Percentiles rank a stretch among this genome's conserved stretches.
These are phyloP conservation scores for Coemansia brasiliensis DNA, from an alignment of 192 early-diverging fungal species.

Conservation along the genomic window DNA sequence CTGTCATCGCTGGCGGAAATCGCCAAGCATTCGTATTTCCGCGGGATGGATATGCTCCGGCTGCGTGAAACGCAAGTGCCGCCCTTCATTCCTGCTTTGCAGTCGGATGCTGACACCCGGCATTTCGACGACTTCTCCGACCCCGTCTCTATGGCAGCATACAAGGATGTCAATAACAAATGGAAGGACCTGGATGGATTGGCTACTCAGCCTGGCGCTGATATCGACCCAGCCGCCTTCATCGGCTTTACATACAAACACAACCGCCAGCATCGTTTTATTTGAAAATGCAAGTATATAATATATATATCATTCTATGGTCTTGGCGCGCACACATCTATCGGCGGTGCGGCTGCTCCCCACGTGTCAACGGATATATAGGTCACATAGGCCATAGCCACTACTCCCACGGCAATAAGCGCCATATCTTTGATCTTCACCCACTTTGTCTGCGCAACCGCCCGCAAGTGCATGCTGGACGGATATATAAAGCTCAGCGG, in stretches of 20 bases:
- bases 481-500: slow-evolving; percentile 88
- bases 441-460: slow-evolving; percentile 56
- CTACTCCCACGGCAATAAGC: slow-evolving; percentile 68
- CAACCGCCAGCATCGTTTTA: slow-evolving; percentile 44
- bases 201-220: slow-evolving; percentile 32
- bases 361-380: slow-evolving; percentile 42
- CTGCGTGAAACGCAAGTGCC: slow-evolving; percentile 63
- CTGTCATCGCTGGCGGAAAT: slow-evolving; percentile 57
- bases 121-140: slow-evolving; percentile 79
- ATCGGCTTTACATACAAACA: slow-evolving; percentile 77
- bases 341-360: slow-evolving; percentile 38
- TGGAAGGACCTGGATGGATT: slow-evolving; percentile 43
- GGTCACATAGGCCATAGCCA: slow-evolving; percentile 85
- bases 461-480: slow-evolving; percentile 79
- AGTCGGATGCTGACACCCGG: slow-evolving; percentile 71
- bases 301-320: neutral
- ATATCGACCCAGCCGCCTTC: slow-evolving; percentile 77
- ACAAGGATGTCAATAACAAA: slow-evolving; percentile 62
- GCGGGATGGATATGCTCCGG: slow-evolving; percentile 62
- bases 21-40: slow-evolving; percentile 64
- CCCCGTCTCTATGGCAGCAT: slow-evolving; percentile 59
- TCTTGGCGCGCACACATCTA: slow-evolving; percentile 26
- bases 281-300: slow-evolving; percentile 2
- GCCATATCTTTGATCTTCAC: slow-evolving; percentile 59
- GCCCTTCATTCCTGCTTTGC: slow-evolving; percentile 71